Evolutionary conservation across 2,329 filamentous ascomycete species (phyloP), one percentile per base, ranked within the genome.

Genomic region (Colletotrichum acutatum): DNA sequence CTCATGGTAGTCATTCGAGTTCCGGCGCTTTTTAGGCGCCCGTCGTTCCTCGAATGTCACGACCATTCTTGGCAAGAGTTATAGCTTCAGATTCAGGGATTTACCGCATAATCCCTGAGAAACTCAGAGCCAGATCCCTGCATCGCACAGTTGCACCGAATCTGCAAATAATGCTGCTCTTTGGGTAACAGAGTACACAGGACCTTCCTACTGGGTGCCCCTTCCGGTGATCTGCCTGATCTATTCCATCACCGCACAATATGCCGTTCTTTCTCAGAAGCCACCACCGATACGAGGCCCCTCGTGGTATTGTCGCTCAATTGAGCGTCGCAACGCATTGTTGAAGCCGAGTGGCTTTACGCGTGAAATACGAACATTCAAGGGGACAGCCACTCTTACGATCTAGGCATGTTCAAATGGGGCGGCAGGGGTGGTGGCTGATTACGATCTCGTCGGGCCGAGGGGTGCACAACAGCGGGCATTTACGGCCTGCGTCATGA

Each of bases 401-500:
- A 49, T 49, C 42, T 19, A n/a, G 42, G 42, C 42, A 19, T 49
- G 42, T 19, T 49, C 19, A 8, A 49, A 49, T 19, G 42, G 42
- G 42, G 19, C 42, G 57, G 16, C 9, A n/a, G 46, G 28, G 30
- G 11, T 34, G n/a, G 30, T 54, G 7, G 30, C 16, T 24, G 30
- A 64, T 19, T n/a, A 24, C 11, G 34, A 26, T 30, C 16, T 42
- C 37, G 19, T 32, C 19, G 42, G 14, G 11, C 24, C 37, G n/a
- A 49, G n/a, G 37, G 67, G 28, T 9, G 37, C 61, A 70, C 53
- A 34, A 53, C 61, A 70, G 67, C 67, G 53, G 61, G 61, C 61
- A 70, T 66, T 66, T 59, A 34, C 34, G 28, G 22, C 52, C 61
- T 65, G 53, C 37, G 49, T 54, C 26, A 28, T 16, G 53, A 37